Evolutionary conservation across 805 yeast species (phyloP), one percentile per base, ranked within the genome.

Genomic region (Clavispora vitiphila): DNA sequence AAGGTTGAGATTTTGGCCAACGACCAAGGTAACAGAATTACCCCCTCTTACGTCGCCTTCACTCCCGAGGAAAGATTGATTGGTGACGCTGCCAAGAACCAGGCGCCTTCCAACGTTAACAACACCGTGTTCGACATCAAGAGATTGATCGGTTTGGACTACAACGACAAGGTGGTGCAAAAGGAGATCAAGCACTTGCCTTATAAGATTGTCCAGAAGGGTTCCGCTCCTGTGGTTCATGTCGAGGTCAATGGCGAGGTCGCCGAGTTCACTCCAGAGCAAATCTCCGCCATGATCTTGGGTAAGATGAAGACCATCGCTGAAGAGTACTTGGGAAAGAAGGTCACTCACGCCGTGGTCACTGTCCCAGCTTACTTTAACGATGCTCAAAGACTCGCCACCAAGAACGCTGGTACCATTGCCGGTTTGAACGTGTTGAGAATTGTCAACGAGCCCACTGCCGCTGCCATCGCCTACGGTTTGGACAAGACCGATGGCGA

Each of bases 1-100:
- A 78, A 86, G 64, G 97, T 90, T 40, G 97, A 90, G 72, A 90
- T 89, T 68, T 86, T 89, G 64, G 96, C 97, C 60, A 89, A 89
- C 67, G 97, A 90, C 69, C 97, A 89, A 77, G 97, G 97, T 81
- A 89, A 89, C 80, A 87, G 97, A 78, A 89, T 90, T 46, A 90
- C 97, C 43, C 96, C 97, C 44, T 90, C 96, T 24, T 90, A 84
- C 65, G 97, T 90, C 43, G 96, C 96, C 34, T 89, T 89, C 76
- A 86, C 96, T 41, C 93, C 85, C 55, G 79, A 85, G 42, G 97
- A 89, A 76, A 82, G 96, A 73, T 76, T 88, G 60, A 86, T 88
- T 61, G 96, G 96, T 73, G 96, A 88, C 67, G 91, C 96, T 54
- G 97, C 96, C 53, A 89, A 89, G 83, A 89, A 90, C 72, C 97